A percentile compares a stretch with the other conserved stretches of the same genome.
phyloP scores from a whole-genome alignment of 2,329 filamentous ascomycete genomes.

The Sporothrix dimorphospora region DNA sequence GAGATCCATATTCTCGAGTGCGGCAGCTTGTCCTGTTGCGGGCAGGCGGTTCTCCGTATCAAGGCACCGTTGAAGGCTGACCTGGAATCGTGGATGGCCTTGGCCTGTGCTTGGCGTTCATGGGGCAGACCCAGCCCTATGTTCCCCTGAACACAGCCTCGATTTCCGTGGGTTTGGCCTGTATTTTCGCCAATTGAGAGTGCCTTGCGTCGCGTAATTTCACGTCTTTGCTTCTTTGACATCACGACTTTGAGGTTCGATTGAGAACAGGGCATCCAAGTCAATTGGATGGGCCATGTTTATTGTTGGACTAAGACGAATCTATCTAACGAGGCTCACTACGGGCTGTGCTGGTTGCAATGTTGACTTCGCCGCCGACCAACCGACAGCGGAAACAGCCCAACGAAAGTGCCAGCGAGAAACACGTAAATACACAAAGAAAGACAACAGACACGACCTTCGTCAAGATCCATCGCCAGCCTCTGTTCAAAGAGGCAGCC shows the following conservation, averaged over 20 bases:
- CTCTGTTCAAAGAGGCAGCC: background rate
- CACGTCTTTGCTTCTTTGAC: background rate
- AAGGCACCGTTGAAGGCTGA: slow-evolving; percentile 20
- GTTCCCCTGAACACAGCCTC: slow-evolving; percentile 15
- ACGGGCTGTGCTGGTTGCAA: background rate
- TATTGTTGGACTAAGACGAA: background rate
- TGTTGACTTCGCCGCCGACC: background rate
- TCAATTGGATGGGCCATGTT: slow-evolving; percentile 1
- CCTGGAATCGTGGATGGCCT: slow-evolving; percentile 6
- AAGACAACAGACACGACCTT: background rate
- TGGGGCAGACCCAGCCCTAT: background rate
- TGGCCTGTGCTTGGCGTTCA: background rate
- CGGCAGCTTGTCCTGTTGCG: slow-evolving; percentile 1
- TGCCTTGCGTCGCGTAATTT: slow-evolving; percentile 5
- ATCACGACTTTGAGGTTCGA: background rate
- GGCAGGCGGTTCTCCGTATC: background rate
- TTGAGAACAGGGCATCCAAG: background rate
- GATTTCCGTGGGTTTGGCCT: background rate
- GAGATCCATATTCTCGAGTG: background rate
- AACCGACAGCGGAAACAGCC: background rate
- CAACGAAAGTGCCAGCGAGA: no score
- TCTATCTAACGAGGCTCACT: background rate
- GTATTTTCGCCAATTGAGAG: background rate
- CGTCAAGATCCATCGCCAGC: background rate
- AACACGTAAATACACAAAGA: background rate